Evolutionary conservation across 345 rosid species (phyloP).

Genomic region (Aquilaria malaccensis): DNA sequence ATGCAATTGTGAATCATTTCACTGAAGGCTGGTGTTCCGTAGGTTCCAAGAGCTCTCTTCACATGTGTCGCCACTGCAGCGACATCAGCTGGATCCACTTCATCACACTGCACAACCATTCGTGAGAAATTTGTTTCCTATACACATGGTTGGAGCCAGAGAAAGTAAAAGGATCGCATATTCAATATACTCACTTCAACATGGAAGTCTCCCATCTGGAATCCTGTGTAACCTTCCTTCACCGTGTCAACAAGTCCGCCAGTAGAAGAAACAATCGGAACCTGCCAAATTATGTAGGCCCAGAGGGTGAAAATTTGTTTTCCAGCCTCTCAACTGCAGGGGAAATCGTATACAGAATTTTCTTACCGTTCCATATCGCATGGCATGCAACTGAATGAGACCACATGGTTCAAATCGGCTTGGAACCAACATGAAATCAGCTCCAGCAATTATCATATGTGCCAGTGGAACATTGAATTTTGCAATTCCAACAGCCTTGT

Average conservation of each 20-base stretch:
- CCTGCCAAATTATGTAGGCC: constrained; percentile 15
- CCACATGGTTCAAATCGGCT: constrained; percentile 99
- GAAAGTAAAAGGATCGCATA: not conserved
- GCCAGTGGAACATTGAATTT: constrained; percentile 77
- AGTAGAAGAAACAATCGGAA: constrained; percentile 85
- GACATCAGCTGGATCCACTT: constrained; percentile 76
- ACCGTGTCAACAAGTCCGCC: constrained; percentile 97
- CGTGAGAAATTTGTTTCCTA: not conserved
- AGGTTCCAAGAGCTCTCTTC: constrained; percentile 48
- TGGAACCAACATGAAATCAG: constrained; percentile 75
- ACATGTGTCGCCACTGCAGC: constrained; percentile 47
- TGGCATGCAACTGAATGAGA: constrained; percentile 92
- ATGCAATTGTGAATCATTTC: constrained; percentile 88
- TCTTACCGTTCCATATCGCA: constrained; percentile 93
- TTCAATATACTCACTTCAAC: constrained; percentile 46
- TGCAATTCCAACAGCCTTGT: constrained; percentile 69
- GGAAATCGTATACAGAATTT: not conserved
- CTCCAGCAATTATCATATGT: constrained; percentile 87
- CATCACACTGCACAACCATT: constrained; percentile 53
- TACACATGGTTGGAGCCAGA: not conserved
- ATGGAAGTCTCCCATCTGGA: constrained; percentile 80
- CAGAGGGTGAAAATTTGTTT: not conserved
- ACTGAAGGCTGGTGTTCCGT: constrained; percentile 46
- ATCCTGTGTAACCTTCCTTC: constrained; percentile 84
- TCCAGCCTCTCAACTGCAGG: not conserved